These are phyloP conservation scores for Corylus avellana DNA, from an alignment of 306 rosid genomes.

Conservation along the genomic window DNA sequence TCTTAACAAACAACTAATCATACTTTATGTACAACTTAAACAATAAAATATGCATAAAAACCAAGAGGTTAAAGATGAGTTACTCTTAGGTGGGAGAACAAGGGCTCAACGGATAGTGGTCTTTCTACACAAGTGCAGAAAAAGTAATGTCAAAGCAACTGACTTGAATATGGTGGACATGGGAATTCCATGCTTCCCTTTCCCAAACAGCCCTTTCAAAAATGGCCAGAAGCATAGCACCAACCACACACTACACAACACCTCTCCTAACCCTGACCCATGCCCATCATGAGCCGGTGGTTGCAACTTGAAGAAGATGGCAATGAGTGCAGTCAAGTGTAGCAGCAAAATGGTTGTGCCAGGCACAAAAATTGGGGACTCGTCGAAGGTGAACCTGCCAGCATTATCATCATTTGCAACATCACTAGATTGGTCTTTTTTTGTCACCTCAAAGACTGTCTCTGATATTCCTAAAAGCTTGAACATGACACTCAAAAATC, in stretches of 20 bases:
- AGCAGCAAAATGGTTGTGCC: slow-evolving; percentile 59
- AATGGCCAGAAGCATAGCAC: too few species aligned
- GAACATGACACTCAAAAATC: slow-evolving; percentile 23
- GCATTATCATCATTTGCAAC: slow-evolving; percentile 20
- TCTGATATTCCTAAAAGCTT: slow-evolving; percentile 41
- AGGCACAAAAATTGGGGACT: slow-evolving; percentile 56
- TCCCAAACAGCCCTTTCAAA: background rate
- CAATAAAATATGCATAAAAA: too few species aligned
- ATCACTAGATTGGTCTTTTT: slow-evolving; percentile 35
- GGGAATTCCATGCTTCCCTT: background rate
- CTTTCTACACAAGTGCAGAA: background rate
- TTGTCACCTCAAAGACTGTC: slow-evolving; percentile 41
- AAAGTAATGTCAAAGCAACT: background rate
- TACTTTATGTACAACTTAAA: too few species aligned
- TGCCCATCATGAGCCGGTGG: slow-evolving; percentile 7
- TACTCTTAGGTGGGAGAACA: too few species aligned
- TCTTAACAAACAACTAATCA: too few species aligned
- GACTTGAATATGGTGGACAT: background rate
- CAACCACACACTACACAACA: slow-evolving; percentile 16
- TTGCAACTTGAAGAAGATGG: slow-evolving; percentile 34
- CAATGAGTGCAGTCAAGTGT: slow-evolving; percentile 40
- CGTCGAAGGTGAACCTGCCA: slow-evolving; percentile 52
- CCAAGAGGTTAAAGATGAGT: too few species aligned
- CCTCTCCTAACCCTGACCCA: slow-evolving; percentile 55
- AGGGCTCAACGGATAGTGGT: background rate